A percentile compares a stretch with the other conserved stretches of the same genome.
Conservation (phyloP, 352 stramenopile species). For the Globisporangium iwayamae region DNA sequence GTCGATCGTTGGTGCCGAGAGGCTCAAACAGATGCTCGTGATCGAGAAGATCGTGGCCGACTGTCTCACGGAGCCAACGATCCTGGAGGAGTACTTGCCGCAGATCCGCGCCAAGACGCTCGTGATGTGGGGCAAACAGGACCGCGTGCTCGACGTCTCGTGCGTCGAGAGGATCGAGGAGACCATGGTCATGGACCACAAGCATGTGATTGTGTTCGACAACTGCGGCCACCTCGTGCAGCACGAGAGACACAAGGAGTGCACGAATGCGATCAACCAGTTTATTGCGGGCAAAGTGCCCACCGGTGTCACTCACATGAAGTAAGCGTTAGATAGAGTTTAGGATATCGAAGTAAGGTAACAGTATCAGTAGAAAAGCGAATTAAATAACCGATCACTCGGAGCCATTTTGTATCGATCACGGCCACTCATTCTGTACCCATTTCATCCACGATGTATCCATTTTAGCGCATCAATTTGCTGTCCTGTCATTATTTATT, state of each 20-base stretch:
- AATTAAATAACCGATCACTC: background rate
- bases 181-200: slow-evolving; percentile 33
- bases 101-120: slow-evolving; percentile 51
- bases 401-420: background rate
- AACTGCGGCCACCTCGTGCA: slow-evolving; percentile 71
- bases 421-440: background rate
- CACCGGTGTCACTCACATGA: background rate
- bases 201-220: slow-evolving; percentile 48
- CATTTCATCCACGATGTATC: background rate
- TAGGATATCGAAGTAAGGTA: background rate
- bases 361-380: no score
- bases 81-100: slow-evolving; percentile 61
- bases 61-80: slow-evolving; percentile 43
- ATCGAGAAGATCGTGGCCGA: slow-evolving; percentile 61
- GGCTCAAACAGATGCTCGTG: slow-evolving; percentile 44
- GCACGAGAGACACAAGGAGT: slow-evolving; percentile 56
- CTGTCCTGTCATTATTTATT: background rate
- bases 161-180: slow-evolving; percentile 55
- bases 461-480: background rate
- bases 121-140: slow-evolving; percentile 72
- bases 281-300: slow-evolving; percentile 32
- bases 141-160: slow-evolving; percentile 66
- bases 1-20: slow-evolving; percentile 31
- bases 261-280: slow-evolving; percentile 58
- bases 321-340: background rate